Evolutionary conservation across 768 basidiomycete species (phyloP).

Genomic region (Pleurotus cornucopiae): DNA sequence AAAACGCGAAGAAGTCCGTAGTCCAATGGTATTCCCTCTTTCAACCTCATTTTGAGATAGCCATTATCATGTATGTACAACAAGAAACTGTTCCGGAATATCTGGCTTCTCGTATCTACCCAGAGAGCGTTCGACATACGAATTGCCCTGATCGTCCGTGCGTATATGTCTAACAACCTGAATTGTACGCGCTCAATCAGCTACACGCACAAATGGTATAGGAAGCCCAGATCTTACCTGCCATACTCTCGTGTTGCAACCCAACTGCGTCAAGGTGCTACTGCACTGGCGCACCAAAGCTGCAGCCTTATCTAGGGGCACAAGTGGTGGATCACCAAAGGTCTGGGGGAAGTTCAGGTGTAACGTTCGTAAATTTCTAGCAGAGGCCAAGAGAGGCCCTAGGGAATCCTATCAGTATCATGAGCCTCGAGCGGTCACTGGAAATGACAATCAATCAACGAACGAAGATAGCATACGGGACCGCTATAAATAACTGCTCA

Average conservation of each 20-base stretch:
- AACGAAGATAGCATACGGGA: conserved; percentile 45
- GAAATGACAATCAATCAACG: no score
- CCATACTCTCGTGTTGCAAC: conserved; percentile 68
- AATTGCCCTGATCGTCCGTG: conserved; percentile 32
- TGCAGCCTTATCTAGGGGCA: conserved; percentile 32
- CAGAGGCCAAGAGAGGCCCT: conserved; percentile 35
- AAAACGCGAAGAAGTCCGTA: conserved; percentile 56
- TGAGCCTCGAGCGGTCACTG: no score
- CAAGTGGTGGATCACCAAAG: conserved; percentile 22
- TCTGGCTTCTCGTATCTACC: conserved; percentile 59
- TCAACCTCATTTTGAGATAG: conserved; percentile 37
- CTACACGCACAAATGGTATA: no score
- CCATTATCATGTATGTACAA: conserved; percentile 44
- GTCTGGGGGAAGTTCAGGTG: conserved; percentile 56
- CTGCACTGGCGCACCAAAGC: conserved; percentile 46
- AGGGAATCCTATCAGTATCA: conserved; percentile 31
- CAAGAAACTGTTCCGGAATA: conserved; percentile 70
- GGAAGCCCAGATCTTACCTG: conserved; percentile 38
- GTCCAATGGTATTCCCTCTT: conserved; percentile 69
- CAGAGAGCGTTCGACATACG: conserved; percentile 32
- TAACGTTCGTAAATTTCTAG: conserved; percentile 45
- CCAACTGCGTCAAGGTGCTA: conserved; percentile 53
- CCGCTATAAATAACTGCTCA: conserved; percentile 61
- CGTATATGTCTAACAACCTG: conserved; percentile 45
- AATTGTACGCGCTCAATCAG: neutral